Conservation (phyloP, 2,329 filamentous ascomycete species). For the Venturia aucupariae region DNA sequence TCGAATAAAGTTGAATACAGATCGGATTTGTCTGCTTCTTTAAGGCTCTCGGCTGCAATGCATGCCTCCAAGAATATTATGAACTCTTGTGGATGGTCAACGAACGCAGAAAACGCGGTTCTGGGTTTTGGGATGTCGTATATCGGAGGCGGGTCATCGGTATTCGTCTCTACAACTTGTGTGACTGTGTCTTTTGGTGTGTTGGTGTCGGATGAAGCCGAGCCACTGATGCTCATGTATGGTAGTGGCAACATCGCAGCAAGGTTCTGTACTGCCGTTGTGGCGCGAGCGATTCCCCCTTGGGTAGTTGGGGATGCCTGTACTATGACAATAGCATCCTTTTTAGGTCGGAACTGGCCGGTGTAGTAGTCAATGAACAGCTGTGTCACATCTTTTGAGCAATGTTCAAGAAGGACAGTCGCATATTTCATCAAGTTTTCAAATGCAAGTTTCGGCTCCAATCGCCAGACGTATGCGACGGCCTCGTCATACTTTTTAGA, state of each 20-base stretch:
- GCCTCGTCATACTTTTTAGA: slow-evolving; percentile 85
- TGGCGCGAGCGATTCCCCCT: slow-evolving; percentile 40
- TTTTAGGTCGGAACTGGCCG: slow-evolving; percentile 66
- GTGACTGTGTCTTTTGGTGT: slow-evolving; percentile 35
- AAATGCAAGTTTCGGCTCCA: slow-evolving; percentile 74
- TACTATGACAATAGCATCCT: slow-evolving; percentile 47
- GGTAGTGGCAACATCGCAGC: slow-evolving; percentile 75
- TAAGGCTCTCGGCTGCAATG: slow-evolving; percentile 60
- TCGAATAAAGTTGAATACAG: slow-evolving; percentile 94
- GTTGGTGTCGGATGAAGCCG: slow-evolving; percentile 45
- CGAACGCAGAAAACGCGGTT: slow-evolving; percentile 90
- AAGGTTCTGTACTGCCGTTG: slow-evolving; percentile 75
- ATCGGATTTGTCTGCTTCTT: slow-evolving; percentile 68
- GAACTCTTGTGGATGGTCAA: slow-evolving; percentile 87
- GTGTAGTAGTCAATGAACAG: slow-evolving; percentile 95
- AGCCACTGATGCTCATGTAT: slow-evolving; percentile 62
- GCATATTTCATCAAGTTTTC: slow-evolving; percentile 92
- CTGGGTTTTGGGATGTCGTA: slow-evolving; percentile 78
- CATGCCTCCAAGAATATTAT: slow-evolving; percentile 88
- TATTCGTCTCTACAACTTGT: slow-evolving; percentile 43
- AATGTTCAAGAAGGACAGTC: slow-evolving; percentile 79
- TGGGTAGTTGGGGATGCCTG: slow-evolving; percentile 31
- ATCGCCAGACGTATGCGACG: slow-evolving; percentile 79
- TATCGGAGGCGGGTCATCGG: slow-evolving; percentile 41
- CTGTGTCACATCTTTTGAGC: slow-evolving; percentile 69